Evolutionary conservation across 1,139 yeast species (phyloP).

Genomic region (Sugiyamaella neomexicana): DNA sequence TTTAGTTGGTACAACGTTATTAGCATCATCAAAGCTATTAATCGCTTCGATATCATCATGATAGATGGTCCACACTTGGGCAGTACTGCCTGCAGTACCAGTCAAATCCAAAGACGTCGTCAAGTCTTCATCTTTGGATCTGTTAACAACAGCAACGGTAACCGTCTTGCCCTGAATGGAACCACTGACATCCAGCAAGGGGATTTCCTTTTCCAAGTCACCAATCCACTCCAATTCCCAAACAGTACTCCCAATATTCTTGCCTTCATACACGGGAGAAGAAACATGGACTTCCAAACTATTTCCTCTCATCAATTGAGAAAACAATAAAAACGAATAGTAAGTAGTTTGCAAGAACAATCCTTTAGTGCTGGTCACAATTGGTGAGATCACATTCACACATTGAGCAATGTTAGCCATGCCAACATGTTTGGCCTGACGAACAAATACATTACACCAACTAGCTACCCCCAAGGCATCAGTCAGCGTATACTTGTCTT

Average conservation of each 20-base stretch:
- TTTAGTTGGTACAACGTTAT: constrained; percentile 15
- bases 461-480: constrained; percentile 43
- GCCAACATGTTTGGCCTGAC: constrained; percentile 39
- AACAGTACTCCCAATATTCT: constrained; percentile 31
- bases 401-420: constrained; percentile 43
- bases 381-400: constrained; percentile 43
- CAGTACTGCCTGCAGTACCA: constrained; percentile 22
- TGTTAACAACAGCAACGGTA: constrained; percentile 39
- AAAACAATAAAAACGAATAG: constrained; percentile 37
- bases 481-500: constrained; percentile 38
- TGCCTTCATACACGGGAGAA: constrained; percentile 36
- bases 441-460: constrained; percentile 41
- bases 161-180: constrained; percentile 25
- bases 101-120: constrained; percentile 30
- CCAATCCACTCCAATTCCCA: constrained; percentile 31
- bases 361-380: constrained; percentile 37
- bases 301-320: constrained; percentile 40
- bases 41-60: constrained; percentile 37
- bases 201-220: constrained; percentile 25
- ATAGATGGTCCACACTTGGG: constrained; percentile 34
- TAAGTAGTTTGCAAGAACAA: constrained; percentile 40
- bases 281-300: constrained; percentile 38
- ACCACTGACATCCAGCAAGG: constrained; percentile 36
- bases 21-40: constrained; percentile 31
- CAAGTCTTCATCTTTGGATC: constrained; percentile 34